Evolutionary conservation across 2,329 filamentous ascomycete genomes (phyloP), one percentile per base, ranked within the genome.

Genomic region (Arachnomyces sp.): DNA sequence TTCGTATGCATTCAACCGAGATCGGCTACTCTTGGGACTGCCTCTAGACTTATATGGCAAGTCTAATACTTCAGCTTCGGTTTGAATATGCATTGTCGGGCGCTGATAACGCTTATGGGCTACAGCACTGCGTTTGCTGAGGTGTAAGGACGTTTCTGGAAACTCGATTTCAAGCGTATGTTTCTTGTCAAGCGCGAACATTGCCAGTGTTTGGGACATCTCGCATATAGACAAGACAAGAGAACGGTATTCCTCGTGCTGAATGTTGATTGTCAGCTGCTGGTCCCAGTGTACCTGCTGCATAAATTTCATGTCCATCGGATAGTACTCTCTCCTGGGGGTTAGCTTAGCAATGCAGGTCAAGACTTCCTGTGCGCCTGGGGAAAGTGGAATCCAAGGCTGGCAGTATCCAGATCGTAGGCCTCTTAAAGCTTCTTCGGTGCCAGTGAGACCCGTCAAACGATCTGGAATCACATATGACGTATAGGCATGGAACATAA

Each of bases 401-500:
- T 44, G 44, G 25, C 34, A 37, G 15, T 34, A 39, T 8, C 36
- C 42, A 15, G 46, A 46, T 4, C 18, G 13, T 18, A 55, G 29
- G 18, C 38, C 43, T 9, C 41, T 28, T 1, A 55, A 43, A 12
- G 45, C 45, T 31, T 52, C 43, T 31, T 53, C 52, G 3, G 50
- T 50, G 1, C 52, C 52, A 21, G 50, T 52, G 6, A 44, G 40
- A 4, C 46, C 44, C 12, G 57, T 62, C 9, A 63, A 44, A 7
- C 42, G 39, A 38, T 63, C 60, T 1, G 49, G 43, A 9, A 60
- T 33, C 12, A 48, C 35, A 30, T 52, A 53, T 4, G 52, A 53
- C 1, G 57, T 62, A 34, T 36, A 40, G 7, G 46, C 80, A 50
- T 85, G 80, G 1, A 78, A 54, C 3, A 70, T 55, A 0, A 77